phyloP scores from a whole-genome alignment of 495 filamentous ascomycete species.

The Massariosphaeria phaeospora region DNA sequence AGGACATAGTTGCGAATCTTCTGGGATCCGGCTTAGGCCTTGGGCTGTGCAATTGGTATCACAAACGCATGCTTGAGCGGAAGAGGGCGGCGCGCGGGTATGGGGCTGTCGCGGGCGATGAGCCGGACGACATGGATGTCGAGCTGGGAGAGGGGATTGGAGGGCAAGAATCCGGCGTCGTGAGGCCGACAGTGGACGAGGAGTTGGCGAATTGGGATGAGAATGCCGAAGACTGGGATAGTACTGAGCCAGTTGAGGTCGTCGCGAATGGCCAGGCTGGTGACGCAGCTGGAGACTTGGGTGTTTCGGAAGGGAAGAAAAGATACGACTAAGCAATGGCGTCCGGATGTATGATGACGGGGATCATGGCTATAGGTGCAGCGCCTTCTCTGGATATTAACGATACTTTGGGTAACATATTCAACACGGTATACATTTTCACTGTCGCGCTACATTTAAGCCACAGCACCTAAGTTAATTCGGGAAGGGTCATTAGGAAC shows the following conservation, averaged over 20 bases:
- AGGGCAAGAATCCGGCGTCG: conserved; percentile 33
- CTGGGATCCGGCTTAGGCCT: conserved; percentile 69
- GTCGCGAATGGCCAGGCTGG: conserved; percentile 1
- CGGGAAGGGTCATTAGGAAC: neutral
- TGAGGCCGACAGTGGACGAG: conserved; percentile 53
- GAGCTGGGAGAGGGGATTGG: conserved; percentile 38
- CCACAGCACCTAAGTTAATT: too few relatives aligned
- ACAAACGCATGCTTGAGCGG: conserved; percentile 89
- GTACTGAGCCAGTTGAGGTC: conserved; percentile 30
- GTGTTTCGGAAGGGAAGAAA: conserved; percentile 23
- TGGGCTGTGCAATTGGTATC: conserved; percentile 79
- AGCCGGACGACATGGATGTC: conserved; percentile 49
- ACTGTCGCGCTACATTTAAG: too few relatives aligned
- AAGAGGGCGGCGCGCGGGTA: conserved; percentile 72
- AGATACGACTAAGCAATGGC: conserved; percentile 19
- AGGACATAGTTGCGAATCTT: conserved; percentile 82
- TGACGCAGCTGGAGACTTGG: conserved; percentile 19
- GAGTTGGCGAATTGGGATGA: conserved; percentile 83
- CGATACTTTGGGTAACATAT: too few relatives aligned
- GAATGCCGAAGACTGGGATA: conserved; percentile 73
- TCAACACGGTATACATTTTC: too few relatives aligned
- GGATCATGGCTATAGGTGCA: neutral
- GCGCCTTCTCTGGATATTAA: conserved; percentile 5
- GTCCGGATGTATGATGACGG: neutral
- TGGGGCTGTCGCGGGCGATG: conserved; percentile 53